Evolutionary conservation across 1,139 yeast genomes (phyloP), one percentile per base, ranked within the genome.

Genomic region (Geotrichum histeridarum): DNA sequence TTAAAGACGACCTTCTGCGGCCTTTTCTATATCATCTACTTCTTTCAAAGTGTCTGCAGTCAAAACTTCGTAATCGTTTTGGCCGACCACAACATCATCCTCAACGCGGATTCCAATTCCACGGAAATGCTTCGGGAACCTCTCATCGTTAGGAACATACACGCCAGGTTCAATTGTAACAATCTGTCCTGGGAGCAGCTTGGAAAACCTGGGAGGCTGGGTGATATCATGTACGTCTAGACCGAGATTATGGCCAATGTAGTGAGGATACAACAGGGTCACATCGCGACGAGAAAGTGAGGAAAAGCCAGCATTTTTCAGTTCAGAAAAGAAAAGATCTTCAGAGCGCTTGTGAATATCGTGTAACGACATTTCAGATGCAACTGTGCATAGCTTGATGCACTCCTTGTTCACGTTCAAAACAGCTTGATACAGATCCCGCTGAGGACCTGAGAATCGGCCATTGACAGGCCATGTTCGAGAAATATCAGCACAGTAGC

Each of bases 71-170:
- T 77, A 78, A 2, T 71, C 69, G 18, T 75, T 72, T 35, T 78
- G 70, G 0, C 94, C 95, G 32, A 93, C 83, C 0, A 86, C 93
- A 35, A 87, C 76, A 67, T 93, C 93, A 71, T 94, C 99, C 69
- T 94, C 99, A 37, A 94, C 86, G 64, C 99, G 81, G 30, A 94
- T 85, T 1, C 99, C 99, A 57, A 94, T 85, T 22, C 94, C 94
- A 63, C 89, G 85, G 72, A 80, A 91, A 64, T 82, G 82, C 60
- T 79, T 77, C 42, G 99, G 98, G 78, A 84, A 91, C 59, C 75
- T 76, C 46, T 73, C 72, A 57, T 78, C 79, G 60, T 74, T 73
- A 0, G 98, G 98, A 45, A 94, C 80, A 67, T 93, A 93, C 38
- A 93, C 78, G 30, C 99, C 99, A 0, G 99, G 99, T 67, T 93